These are phyloP conservation scores for Rhizoclosmatium sp. DNA, from an alignment of 192 early-diverging fungal species.

Conservation along the genomic window DNA sequence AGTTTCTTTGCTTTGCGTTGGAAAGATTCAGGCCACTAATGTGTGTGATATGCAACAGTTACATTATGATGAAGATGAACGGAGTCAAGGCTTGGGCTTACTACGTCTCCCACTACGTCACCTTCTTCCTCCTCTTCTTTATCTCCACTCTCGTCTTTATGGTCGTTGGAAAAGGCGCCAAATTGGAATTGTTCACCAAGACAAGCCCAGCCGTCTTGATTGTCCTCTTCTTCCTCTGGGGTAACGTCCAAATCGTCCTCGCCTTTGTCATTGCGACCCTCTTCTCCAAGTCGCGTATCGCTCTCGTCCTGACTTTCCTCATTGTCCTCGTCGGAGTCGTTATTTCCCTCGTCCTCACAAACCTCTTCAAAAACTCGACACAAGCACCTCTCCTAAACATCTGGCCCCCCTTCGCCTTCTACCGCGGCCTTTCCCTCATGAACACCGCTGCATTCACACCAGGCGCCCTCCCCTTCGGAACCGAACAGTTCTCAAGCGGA, in stretches of 20 bases:
- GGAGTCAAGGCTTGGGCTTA: slow-evolving; percentile 69
- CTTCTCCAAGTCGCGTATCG: slow-evolving; percentile 68
- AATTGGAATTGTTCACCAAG: slow-evolving; percentile 70
- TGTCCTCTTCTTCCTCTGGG: slow-evolving; percentile 74
- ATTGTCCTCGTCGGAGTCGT: slow-evolving; percentile 73
- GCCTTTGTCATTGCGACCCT: slow-evolving; percentile 70
- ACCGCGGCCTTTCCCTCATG: slow-evolving; percentile 62
- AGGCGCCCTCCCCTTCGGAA: slow-evolving; percentile 54
- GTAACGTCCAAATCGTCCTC: slow-evolving; percentile 64
- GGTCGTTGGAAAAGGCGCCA: slow-evolving; percentile 60
- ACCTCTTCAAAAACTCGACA: slow-evolving; percentile 46
- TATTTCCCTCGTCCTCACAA: slow-evolving; percentile 59
- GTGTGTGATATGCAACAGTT: slow-evolving; percentile 8
- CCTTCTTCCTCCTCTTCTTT: slow-evolving; percentile 70
- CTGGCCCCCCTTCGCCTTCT: slow-evolving; percentile 84
- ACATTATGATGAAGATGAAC: slow-evolving; percentile 76
- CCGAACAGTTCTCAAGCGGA: slow-evolving; percentile 56
- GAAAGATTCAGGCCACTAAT: background rate
- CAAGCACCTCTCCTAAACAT: slow-evolving; percentile 56
- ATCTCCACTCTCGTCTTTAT: slow-evolving; percentile 70
- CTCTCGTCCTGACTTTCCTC: slow-evolving; percentile 65
- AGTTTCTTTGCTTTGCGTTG: background rate
- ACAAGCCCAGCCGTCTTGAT: slow-evolving; percentile 61
- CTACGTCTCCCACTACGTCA: slow-evolving; percentile 62
- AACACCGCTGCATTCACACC: slow-evolving; percentile 57